Conservation (phyloP, 148 eudicot genomes). For the Rhododendron kiyosumense region DNA sequence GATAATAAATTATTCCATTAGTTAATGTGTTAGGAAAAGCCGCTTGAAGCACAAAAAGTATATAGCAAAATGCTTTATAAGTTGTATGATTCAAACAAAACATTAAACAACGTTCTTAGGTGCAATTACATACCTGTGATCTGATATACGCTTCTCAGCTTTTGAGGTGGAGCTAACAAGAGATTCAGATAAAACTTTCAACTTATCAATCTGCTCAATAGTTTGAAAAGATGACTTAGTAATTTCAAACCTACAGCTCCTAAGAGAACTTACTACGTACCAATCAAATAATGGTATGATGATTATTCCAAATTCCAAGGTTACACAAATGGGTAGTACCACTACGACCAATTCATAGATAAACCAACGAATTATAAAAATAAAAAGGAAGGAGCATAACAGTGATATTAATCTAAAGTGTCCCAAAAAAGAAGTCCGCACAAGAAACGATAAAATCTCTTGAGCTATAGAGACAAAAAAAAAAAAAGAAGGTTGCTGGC, state of each 20-base stretch:
- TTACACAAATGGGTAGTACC: background rate
- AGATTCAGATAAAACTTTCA: slow-evolving; percentile 86
- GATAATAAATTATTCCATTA: background rate
- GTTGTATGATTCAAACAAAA: background rate
- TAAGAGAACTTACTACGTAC: background rate
- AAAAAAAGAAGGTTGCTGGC: background rate
- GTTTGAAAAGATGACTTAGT: slow-evolving; percentile 6
- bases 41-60: background rate
- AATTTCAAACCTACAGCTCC: background rate
- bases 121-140: slow-evolving; percentile 54
- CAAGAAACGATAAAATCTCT: background rate
- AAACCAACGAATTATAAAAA: background rate
- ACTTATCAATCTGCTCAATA: slow-evolving; percentile 46
- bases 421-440: background rate
- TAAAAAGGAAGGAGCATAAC: background rate
- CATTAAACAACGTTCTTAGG: background rate
- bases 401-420: background rate
- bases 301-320: background rate
- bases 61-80: background rate
- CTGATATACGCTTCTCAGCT: slow-evolving; percentile 85
- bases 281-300: background rate
- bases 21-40: background rate
- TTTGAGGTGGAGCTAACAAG: slow-evolving; percentile 75
- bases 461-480: too few species aligned
- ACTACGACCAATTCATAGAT: background rate